phyloP scores from a whole-genome alignment of 257 asterid genomes.

The Fraxinus cuspidata region DNA sequence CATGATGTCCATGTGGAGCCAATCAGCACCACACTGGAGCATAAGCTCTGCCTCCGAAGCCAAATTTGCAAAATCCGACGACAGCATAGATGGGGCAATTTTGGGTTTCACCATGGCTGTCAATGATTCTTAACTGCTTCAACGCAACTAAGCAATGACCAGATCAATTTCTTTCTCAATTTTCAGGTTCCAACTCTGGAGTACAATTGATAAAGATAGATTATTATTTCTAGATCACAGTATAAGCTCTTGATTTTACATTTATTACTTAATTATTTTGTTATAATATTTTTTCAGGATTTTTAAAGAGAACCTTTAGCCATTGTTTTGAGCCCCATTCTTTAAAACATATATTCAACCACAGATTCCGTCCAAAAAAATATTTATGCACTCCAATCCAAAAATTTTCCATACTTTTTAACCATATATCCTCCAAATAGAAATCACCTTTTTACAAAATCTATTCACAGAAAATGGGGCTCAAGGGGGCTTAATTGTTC shows the following conservation, averaged over 20 bases:
- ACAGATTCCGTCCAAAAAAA: too few species aligned
- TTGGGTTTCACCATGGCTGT: conserved; percentile 57
- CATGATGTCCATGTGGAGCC: conserved; percentile 99
- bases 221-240: neutral
- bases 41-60: conserved; percentile 85
- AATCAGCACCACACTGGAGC: conserved; percentile 85
- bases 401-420: too few species aligned
- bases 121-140: neutral
- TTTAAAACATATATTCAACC: too few species aligned
- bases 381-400: too few species aligned
- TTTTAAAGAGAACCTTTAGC: neutral
- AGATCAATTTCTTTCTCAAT: neutral
- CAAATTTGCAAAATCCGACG: conserved; percentile 91
- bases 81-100: conserved; percentile 92
- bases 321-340: too few species aligned
- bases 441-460: too few species aligned
- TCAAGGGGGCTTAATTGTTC: neutral
- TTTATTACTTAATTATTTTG: neutral
- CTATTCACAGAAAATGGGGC: too few species aligned
- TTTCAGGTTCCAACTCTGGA: neutral
- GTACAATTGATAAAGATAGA: neutral
- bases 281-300: neutral
- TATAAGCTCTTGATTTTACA: neutral
- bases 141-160: conserved; percentile 7
- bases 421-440: too few species aligned